Evolutionary conservation across 257 asterid genomes (phyloP).

Genomic region (Linderniella brevidens): DNA sequence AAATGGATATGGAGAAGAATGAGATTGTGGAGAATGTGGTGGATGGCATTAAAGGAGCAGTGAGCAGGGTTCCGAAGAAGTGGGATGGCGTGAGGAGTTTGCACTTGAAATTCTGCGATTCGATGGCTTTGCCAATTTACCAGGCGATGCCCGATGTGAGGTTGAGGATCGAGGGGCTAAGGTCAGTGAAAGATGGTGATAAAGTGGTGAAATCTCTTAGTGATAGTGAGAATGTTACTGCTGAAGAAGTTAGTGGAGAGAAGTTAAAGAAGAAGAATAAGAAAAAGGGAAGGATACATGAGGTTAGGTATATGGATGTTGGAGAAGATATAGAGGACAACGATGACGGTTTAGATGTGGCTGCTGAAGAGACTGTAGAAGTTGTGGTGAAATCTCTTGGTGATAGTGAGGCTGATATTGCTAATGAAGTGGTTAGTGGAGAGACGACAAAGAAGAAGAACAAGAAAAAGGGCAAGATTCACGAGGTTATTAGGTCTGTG

Average conservation of each 20-base stretch:
- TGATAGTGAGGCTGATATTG: no score
- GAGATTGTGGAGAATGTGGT: constrained; percentile 54
- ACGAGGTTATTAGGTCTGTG: constrained; percentile 66
- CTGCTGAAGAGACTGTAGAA: constrained; percentile 11
- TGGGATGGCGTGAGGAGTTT: constrained; percentile 91
- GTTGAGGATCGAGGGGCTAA: constrained; percentile 49
- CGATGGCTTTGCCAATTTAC: constrained; percentile 66
- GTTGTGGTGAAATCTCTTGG: constrained; percentile 7
- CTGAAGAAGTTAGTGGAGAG: constrained; percentile 14
- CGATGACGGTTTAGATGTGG: constrained; percentile 15
- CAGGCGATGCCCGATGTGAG: constrained; percentile 73
- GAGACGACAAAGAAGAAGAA: constrained; percentile 20
- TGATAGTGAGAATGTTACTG: constrained; percentile 19
- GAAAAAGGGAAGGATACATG: constrained; percentile 66
- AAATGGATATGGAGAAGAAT: constrained; percentile 40
- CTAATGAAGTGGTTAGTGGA: constrained; percentile 12
- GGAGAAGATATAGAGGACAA: constrained; percentile 32
- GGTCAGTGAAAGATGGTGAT: constrained; percentile 11
- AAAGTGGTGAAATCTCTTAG: constrained; percentile 16
- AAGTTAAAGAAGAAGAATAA: constrained; percentile 18
- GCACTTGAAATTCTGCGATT: constrained; percentile 58
- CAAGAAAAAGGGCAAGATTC: constrained; percentile 53
- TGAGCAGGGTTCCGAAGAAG: constrained; percentile 38
- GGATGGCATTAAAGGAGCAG: constrained; percentile 33
- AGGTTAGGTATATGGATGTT: constrained; percentile 68